These are phyloP conservation scores for Aspergillus carlsbadensis DNA, from an alignment of 495 filamentous ascomycete species.

Conservation along the genomic window DNA sequence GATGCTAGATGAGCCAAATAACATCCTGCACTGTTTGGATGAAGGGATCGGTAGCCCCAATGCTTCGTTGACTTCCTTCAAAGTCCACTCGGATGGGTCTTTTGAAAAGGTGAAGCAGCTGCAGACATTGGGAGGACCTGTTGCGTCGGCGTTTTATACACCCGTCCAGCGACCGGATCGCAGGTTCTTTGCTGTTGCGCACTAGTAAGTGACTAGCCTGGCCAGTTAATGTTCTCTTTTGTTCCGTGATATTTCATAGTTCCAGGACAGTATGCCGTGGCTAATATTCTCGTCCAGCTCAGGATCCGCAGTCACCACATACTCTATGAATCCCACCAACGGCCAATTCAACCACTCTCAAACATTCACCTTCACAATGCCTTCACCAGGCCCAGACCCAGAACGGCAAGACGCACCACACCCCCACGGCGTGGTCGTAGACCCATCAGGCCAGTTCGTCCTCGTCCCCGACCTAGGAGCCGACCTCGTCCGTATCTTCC, in stretches of 20 bases:
- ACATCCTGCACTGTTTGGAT: constrained; percentile 20
- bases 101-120: constrained; percentile 10
- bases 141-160: constrained; percentile 20
- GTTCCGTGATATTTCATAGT: too few relatives aligned
- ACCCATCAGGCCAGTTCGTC: constrained; percentile 59
- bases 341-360: constrained; percentile 30
- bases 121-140: constrained; percentile 18
- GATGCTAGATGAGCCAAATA: constrained; percentile 16
- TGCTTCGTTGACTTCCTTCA: constrained; percentile 20
- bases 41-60: constrained; percentile 20
- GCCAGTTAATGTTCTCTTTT: too few relatives aligned
- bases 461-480: constrained; percentile 65
- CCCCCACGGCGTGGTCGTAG: constrained; percentile 60
- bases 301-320: constrained; percentile 22
- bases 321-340: constrained; percentile 11
- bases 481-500: constrained; percentile 60
- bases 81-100: constrained; percentile 14
- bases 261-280: too few relatives aligned
- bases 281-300: constrained; percentile 5
- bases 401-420: constrained; percentile 58
- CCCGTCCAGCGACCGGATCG: constrained; percentile 10
- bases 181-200: constrained; percentile 24
- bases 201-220: constrained; percentile 30
- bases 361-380: constrained; percentile 45
- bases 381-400: constrained; percentile 43